phyloP scores from a whole-genome alignment of 371 early-diverging fungal genomes.

The Mortierella sp. region DNA sequence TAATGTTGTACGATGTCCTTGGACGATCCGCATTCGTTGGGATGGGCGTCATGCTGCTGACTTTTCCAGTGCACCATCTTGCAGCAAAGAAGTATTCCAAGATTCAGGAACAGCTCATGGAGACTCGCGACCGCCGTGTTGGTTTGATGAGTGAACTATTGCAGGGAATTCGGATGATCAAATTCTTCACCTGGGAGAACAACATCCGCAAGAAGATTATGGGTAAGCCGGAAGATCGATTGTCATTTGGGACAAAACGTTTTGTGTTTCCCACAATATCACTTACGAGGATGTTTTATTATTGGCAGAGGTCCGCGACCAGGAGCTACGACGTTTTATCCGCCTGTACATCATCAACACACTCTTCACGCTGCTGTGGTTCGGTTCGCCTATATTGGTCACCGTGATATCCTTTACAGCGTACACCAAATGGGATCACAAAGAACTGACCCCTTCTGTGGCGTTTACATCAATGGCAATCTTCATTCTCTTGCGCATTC shows the following conservation, averaged over 20 bases:
- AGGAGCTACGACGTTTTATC: too few species aligned
- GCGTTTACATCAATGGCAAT: conserved; percentile 68
- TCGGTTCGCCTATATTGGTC: conserved; percentile 76
- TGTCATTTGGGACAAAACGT: too few species aligned
- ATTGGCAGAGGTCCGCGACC: too few species aligned
- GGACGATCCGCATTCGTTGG: conserved; percentile 65
- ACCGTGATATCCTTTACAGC: conserved; percentile 72
- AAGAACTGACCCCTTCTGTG: conserved; percentile 67
- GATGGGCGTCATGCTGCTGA: conserved; percentile 54
- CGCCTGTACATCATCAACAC: too few species aligned
- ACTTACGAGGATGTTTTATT: too few species aligned
- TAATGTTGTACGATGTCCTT: conserved; percentile 59
- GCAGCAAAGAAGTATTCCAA: conserved; percentile 54
- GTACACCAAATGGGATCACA: conserved; percentile 70
- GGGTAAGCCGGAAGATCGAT: too few species aligned
- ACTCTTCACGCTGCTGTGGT: too few species aligned
- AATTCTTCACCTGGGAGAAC: conserved; percentile 81
- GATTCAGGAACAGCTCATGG: conserved; percentile 64
- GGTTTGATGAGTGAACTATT: conserved; percentile 72
- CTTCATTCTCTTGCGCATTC: conserved; percentile 63
- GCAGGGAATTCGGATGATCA: conserved; percentile 77
- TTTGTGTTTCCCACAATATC: too few species aligned
- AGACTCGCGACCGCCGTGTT: conserved; percentile 69
- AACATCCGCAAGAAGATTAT: conserved; percentile 70
- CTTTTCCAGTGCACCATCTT: conserved; percentile 58